These are phyloP conservation scores for Tetrapisispora pingtungensis DNA, from an alignment of 805 yeast genomes.

Conservation along the genomic window DNA sequence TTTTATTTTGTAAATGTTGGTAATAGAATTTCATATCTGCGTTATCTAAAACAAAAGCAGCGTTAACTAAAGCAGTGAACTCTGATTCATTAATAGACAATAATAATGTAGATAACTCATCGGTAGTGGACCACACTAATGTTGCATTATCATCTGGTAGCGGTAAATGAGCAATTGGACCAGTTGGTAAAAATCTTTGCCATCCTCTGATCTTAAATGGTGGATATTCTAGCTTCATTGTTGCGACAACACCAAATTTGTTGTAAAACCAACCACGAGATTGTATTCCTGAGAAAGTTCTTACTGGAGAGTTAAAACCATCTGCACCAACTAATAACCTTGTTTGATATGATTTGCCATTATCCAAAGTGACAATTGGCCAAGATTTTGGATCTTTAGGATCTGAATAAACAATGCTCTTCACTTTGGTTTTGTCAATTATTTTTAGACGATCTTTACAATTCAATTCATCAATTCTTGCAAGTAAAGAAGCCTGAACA, in stretches of 20 bases:
- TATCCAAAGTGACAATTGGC: constrained; percentile 64
- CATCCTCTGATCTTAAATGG: constrained; percentile 69
- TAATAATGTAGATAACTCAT: constrained; percentile 58
- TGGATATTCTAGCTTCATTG: constrained; percentile 63
- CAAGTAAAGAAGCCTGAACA: constrained; percentile 63
- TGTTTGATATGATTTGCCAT: constrained; percentile 55
- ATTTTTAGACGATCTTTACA: constrained; percentile 26
- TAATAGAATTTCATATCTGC: constrained; percentile 70
- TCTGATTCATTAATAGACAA: constrained; percentile 47
- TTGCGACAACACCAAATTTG: constrained; percentile 87
- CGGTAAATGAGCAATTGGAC: constrained; percentile 89
- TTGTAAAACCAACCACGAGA: constrained; percentile 89
- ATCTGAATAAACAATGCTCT: constrained; percentile 33
- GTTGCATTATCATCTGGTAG: constrained; percentile 81
- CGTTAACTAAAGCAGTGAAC: constrained; percentile 68
- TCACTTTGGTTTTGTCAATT: constrained; percentile 59
- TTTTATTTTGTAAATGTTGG: constrained; percentile 25
- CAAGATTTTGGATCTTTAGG: constrained; percentile 41
- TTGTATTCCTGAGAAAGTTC: constrained; percentile 69
- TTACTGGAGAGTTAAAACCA: constrained; percentile 89
- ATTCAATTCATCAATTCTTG: constrained; percentile 39
- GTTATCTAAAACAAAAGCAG: constrained; percentile 70
- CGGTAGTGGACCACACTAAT: constrained; percentile 85
- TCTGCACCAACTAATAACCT: constrained; percentile 90
- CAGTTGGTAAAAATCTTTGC: constrained; percentile 86